Conservation (phyloP, 352 stramenopile genomes). For the Phytophthora brassicae region DNA sequence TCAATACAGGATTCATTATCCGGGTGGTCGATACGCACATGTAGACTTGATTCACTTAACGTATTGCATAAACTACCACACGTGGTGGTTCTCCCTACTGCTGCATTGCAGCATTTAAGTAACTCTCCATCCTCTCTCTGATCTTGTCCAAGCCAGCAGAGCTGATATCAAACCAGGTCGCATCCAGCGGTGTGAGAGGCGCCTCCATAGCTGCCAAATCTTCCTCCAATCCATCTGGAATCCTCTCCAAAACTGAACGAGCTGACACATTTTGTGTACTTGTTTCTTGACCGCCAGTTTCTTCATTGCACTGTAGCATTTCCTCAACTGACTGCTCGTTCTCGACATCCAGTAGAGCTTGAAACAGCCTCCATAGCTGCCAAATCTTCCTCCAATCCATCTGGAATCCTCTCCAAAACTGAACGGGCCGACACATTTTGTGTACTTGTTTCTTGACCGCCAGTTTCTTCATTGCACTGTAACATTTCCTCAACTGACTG, state of each 20-base stretch:
- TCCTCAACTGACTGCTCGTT: conserved; percentile 13
- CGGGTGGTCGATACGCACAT: no score
- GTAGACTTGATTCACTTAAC: no score
- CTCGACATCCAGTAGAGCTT: conserved; percentile 24
- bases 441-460: conserved; percentile 3
- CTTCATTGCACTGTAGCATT: conserved; percentile 24
- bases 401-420: conserved; percentile 27
- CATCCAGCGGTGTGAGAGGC: conserved; percentile 21
- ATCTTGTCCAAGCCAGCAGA: conserved; percentile 30
- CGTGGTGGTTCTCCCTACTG: conserved; percentile 16
- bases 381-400: conserved; percentile 25
- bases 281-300: conserved; percentile 1
- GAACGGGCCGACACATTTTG: conserved; percentile 20
- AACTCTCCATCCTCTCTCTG: conserved; percentile 19
- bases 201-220: conserved; percentile 9
- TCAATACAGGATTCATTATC: no score
- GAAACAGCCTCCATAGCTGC: conserved; percentile 12
- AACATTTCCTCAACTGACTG: conserved; percentile 19
- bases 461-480: conserved; percentile 11
- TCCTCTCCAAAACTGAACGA: conserved; percentile 23
- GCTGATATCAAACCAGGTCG: conserved; percentile 38
- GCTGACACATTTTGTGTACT: conserved; percentile 15
- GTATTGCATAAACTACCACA: no score
- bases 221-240: conserved; percentile 28
- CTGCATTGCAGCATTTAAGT: conserved; percentile 22